Evolutionary conservation across 331 rosid genomes (phyloP).

Genomic region (Malus hybrid): DNA sequence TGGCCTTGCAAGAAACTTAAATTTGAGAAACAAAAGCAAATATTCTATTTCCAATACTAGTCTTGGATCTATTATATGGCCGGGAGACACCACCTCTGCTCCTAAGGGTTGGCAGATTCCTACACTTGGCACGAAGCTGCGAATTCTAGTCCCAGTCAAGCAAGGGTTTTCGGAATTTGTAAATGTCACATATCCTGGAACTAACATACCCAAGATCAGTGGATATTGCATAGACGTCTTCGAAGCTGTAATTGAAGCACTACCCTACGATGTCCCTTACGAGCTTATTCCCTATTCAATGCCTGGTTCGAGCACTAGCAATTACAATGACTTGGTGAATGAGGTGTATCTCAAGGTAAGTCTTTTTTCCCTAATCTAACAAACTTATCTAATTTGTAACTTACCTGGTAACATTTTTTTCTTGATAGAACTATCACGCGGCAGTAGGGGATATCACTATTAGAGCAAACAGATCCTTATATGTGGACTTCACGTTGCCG

Average conservation of each 20-base stretch:
- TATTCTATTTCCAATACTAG: conserved; percentile 15
- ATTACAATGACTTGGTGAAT: conserved; percentile 18
- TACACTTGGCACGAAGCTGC: conserved; percentile 12
- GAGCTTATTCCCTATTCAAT: conserved; percentile 9
- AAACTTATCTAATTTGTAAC: not conserved
- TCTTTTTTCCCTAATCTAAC: not conserved
- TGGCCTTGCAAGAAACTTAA: conserved; percentile 9
- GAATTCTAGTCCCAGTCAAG: conserved; percentile 27
- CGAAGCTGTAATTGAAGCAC: not conserved
- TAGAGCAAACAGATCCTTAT: conserved; percentile 21
- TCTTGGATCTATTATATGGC: conserved; percentile 31
- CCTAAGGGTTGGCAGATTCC: conserved; percentile 47
- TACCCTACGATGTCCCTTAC: conserved; percentile 18
- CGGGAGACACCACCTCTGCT: conserved; percentile 17
- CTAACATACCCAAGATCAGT: not conserved
- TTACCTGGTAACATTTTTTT: not conserved
- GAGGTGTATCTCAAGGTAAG: conserved; percentile 26
- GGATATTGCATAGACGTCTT: conserved; percentile 35
- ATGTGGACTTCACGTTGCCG: conserved; percentile 35
- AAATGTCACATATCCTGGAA: not conserved
- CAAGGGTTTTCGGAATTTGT: conserved; percentile 20
- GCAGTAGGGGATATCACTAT: conserved; percentile 45
- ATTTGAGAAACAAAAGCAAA: not conserved
- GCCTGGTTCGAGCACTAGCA: not conserved
- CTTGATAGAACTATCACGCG: conserved; percentile 20